A percentile compares a stretch with the other conserved stretches of the same genome.
phyloP scores from a whole-genome alignment of 176 grass and related monocot species.

The Carex pumila region DNA sequence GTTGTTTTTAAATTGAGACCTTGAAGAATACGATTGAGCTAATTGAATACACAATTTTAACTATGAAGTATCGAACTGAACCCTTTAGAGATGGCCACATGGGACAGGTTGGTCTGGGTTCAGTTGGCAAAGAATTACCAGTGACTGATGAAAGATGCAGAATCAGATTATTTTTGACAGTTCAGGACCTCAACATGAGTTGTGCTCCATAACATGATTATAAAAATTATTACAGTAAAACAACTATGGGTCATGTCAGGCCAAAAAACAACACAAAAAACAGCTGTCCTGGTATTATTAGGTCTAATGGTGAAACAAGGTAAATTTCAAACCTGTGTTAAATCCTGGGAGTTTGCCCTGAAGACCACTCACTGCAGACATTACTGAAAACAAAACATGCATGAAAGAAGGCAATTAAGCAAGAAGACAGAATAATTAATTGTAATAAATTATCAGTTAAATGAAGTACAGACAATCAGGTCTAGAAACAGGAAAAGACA shows the following conservation, averaged over 20 bases:
- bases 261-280: background rate
- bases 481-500: conserved; percentile 1
- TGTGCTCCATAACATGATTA: background rate
- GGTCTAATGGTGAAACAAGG: background rate
- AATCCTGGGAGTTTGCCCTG: conserved; percentile 80
- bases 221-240: background rate
- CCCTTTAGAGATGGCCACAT: background rate
- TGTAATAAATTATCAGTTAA: conserved; percentile 3
- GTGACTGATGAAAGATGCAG: background rate
- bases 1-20: too few relatives aligned
- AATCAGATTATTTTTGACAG: background rate
- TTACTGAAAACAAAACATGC: conserved; percentile 45
- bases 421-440: background rate
- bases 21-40: too few relatives aligned
- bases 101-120: background rate
- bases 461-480: background rate
- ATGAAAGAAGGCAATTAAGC: conserved; percentile 9
- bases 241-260: background rate
- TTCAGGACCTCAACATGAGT: background rate
- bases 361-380: conserved; percentile 96
- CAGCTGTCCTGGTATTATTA: background rate
- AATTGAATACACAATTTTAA: too few relatives aligned
- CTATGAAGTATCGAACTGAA: too few relatives aligned
- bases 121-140: background rate
- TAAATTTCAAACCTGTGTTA: conserved; percentile 42